Evolutionary conservation across 2,329 filamentous ascomycete species (phyloP).

Genomic region (Beauveria sp.): DNA sequence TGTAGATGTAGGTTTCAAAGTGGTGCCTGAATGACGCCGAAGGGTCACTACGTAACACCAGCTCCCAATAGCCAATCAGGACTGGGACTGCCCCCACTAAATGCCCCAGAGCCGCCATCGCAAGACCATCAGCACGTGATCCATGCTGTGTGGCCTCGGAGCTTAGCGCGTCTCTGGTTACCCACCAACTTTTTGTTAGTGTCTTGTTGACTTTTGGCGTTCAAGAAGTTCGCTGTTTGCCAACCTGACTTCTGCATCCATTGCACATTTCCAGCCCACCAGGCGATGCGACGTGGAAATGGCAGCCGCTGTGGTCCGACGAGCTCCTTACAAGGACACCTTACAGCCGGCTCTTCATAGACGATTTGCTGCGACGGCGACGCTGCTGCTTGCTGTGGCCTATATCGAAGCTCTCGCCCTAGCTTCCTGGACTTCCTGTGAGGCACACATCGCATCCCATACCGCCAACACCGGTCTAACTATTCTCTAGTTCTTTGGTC

Average conservation of each 20-base stretch:
- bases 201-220: slow-evolving; percentile 9
- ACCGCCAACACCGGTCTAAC: slow-evolving; percentile 10
- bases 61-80: background rate
- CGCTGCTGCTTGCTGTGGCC: slow-evolving; percentile 60
- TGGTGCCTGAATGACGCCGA: slow-evolving; percentile 17
- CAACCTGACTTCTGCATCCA: slow-evolving; percentile 8
- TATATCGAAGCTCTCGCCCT: slow-evolving; percentile 67
- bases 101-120: background rate
- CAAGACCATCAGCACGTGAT: slow-evolving; percentile 8
- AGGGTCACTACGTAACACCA: slow-evolving; percentile 15
- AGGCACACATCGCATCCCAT: slow-evolving; percentile 23
- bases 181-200: slow-evolving; percentile 7
- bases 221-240: background rate
- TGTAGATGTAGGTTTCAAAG: slow-evolving; percentile 11
- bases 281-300: slow-evolving; percentile 42
- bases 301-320: slow-evolving; percentile 47
- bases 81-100: background rate
- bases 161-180: slow-evolving; percentile 7
- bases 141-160: slow-evolving; percentile 7
- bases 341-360: slow-evolving; percentile 82
- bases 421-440: slow-evolving; percentile 62
- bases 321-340: slow-evolving; percentile 73
- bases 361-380: slow-evolving; percentile 73
- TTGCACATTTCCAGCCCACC: slow-evolving; percentile 19
- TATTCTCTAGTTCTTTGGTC: slow-evolving; percentile 65